A percentile compares a stretch with the other conserved stretches of the same genome.
These are phyloP conservation scores for Hypoxylon rubiginosum DNA, from an alignment of 2,329 filamentous ascomycete genomes.

Conservation along the genomic window DNA sequence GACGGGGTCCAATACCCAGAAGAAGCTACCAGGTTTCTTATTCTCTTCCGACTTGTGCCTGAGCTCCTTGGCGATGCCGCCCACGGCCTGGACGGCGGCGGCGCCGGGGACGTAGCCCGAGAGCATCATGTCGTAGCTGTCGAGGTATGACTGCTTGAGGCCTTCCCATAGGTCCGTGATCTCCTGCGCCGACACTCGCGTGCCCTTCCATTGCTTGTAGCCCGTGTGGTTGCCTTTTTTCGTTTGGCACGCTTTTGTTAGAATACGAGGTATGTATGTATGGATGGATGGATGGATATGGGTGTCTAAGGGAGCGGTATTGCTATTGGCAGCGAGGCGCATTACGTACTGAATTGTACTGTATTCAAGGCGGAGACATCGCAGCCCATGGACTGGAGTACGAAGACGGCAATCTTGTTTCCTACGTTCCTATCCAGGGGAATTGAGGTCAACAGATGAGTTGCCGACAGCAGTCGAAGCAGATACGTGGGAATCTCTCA, in stretches of 20 bases:
- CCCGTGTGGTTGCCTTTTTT: conserved; percentile 94
- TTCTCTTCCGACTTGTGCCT: conserved; percentile 70
- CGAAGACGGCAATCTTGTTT: conserved; percentile 96
- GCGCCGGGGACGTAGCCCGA: conserved; percentile 95
- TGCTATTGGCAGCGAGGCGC: neutral
- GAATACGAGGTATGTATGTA: too few species aligned
- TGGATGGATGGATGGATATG: neutral
- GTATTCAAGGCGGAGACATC: conserved; percentile 96
- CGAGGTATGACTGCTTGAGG: conserved; percentile 84
- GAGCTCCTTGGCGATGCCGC: conserved; percentile 84
- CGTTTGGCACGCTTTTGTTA: conserved; percentile 5
- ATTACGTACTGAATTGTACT: conserved; percentile 88
- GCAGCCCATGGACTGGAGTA: conserved; percentile 92
- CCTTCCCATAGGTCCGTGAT: conserved; percentile 88
- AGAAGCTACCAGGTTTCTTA: conserved; percentile 78
- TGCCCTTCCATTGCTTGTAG: conserved; percentile 90
- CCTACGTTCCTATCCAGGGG: conserved; percentile 82
- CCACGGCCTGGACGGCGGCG: conserved; percentile 85
- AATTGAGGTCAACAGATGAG: conserved; percentile 42
- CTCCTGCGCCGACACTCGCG: conserved; percentile 82
- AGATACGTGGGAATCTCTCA: conserved; percentile 63
- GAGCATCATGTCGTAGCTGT: conserved; percentile 93
- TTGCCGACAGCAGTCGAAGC: conserved; percentile 33
- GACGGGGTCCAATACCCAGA: conserved; percentile 97
- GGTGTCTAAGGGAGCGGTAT: neutral